Base-by-base conservation (phyloP, 2,329 filamentous ascomycete species). In the Nothopassalora personata region DNA sequence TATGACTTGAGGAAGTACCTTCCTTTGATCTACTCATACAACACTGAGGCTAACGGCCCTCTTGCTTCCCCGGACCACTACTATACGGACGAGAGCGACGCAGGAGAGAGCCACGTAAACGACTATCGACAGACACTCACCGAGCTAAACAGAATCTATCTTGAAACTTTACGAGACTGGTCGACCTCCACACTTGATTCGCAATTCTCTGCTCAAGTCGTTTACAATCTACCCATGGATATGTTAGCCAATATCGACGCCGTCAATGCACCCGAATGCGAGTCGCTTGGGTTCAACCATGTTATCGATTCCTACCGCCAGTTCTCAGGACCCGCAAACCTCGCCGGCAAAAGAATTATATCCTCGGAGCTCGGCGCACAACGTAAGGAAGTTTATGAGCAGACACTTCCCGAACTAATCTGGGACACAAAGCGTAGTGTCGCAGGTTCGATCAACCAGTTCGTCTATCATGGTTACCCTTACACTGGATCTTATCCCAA, bases 381-480 rank as follows among this genome's bases (percentile, higher is more conserved):
- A 1, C 55, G 56, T 4, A 54, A 57, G 8, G 62, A 66, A 19
- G 66, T 68, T 13, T 74, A 72, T 54, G 60, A 53, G 10, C 68
- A 70, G 39, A 69, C 65, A 0, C 50, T 74, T 4, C 68, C 70
- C 3, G 66, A 72, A n/a, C 65, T 74, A 4, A 62, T 72, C 4
- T 74, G 67, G 57, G 62, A 71, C n/a, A 64, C 76, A 9, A 77
- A 78, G 39, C 68, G 71, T 5, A 72, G 75, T 0, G 67, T 76
- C 47, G 72, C 73, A 1, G 78, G 72, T 3, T 74, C 73, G 1
- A 68, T 80, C 18, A 81, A 77, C 45, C 72, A 76, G 46, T 66
- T 77, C 39, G 72, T 81, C 4, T 63, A 80, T 7, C 79, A 82
- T 59, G 79, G 79, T 0, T 70, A 70, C 49, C 65, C 76, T 0